These are phyloP conservation scores for Xerocomus spinulosus DNA, from an alignment of 768 basidiomycete genomes.

Conservation along the genomic window DNA sequence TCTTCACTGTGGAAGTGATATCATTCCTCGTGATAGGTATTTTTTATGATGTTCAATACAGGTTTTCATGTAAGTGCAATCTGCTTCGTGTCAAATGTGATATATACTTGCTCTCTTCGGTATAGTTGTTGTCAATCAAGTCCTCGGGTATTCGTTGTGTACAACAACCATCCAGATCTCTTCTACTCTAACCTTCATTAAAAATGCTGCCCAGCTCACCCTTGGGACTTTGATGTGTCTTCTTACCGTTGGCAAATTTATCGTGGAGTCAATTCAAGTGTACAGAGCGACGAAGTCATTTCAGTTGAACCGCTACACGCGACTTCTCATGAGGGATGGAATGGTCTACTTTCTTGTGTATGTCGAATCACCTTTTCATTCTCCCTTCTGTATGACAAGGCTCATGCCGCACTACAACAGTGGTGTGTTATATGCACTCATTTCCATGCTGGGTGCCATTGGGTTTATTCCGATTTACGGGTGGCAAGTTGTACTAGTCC, in stretches of 20 bases:
- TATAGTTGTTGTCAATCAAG: neutral
- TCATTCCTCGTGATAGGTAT: neutral
- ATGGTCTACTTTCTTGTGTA: neutral
- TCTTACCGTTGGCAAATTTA: neutral
- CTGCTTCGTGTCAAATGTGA: no score
- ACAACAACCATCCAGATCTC: neutral
- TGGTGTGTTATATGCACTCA: neutral
- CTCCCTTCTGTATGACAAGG: neutral
- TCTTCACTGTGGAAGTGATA: neutral
- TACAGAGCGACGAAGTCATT: neutral
- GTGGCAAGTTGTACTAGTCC: neutral
- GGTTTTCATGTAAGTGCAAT: no score
- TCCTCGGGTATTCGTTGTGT: neutral
- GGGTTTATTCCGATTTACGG: no score
- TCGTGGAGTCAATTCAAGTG: neutral
- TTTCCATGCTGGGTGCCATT: neutral
- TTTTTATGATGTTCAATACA: neutral
- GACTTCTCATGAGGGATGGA: neutral
- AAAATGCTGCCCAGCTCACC: neutral
- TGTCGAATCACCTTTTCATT: neutral
- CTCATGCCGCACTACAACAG: neutral
- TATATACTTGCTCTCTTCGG: neutral
- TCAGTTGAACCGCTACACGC: neutral
- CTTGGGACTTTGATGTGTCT: neutral
- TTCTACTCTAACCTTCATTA: neutral